Percentiles rank a stretch among this genome's conserved stretches.
These are phyloP conservation scores for Castanea crenata DNA, from an alignment of 306 rosid species.

Conservation along the genomic window DNA sequence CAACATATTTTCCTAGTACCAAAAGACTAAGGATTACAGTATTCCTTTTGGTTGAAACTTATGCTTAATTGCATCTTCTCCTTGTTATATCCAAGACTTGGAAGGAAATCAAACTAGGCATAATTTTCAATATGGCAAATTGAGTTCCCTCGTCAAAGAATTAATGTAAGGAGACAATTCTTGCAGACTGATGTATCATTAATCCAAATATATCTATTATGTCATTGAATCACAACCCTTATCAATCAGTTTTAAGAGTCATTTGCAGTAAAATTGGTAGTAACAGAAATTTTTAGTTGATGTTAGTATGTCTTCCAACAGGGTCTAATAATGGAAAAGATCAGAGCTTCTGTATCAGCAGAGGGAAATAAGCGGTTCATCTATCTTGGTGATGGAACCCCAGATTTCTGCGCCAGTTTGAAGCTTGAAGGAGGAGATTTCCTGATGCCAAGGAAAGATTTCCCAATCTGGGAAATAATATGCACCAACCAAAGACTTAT, in stretches of 20 bases:
- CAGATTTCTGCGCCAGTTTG: conserved; percentile 64
- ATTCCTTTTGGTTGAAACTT: neutral
- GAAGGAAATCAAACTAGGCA: too few species aligned
- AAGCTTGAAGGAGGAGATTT: conserved; percentile 51
- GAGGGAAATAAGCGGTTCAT: conserved; percentile 40
- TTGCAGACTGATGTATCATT: too few species aligned
- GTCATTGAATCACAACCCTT: too few species aligned
- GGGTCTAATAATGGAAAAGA: conserved; percentile 56
- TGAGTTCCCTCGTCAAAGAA: too few species aligned
- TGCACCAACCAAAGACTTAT: conserved; percentile 35
- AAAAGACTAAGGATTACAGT: neutral
- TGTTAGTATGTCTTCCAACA: neutral
- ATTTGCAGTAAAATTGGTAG: neutral
- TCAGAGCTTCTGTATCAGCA: conserved; percentile 28
- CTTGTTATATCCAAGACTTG: too few species aligned
- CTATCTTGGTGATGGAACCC: conserved; percentile 68
- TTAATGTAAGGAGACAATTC: too few species aligned
- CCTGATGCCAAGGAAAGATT: conserved; percentile 59
- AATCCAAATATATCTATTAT: too few species aligned
- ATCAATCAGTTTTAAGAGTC: too few species aligned
- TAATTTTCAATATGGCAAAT: too few species aligned
- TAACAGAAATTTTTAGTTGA: neutral
- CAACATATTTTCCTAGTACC: neutral
- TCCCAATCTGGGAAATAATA: conserved; percentile 44
- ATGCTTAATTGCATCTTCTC: too few species aligned